Evolutionary conservation across 2,329 filamentous ascomycete genomes (phyloP).

Genomic region (Colletotrichum sp.): DNA sequence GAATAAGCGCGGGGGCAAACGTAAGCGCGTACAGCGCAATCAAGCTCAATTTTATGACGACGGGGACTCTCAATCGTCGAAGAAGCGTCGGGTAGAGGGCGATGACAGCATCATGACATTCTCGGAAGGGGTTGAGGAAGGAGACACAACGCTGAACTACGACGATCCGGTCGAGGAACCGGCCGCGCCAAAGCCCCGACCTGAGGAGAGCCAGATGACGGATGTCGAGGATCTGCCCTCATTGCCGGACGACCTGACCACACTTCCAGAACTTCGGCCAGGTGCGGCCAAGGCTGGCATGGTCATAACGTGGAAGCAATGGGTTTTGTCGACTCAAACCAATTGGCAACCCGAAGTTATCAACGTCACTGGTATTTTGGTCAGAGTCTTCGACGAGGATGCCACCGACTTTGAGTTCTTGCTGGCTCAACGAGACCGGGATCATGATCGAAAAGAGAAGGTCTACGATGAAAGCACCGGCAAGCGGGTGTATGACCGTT

Average conservation of each 20-base stretch:
- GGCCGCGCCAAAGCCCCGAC: slow-evolving; percentile 26
- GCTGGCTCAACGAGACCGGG: slow-evolving; percentile 73
- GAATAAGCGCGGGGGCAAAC: slow-evolving; percentile 46
- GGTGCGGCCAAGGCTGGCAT: slow-evolving; percentile 61
- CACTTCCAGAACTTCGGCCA: slow-evolving; percentile 55
- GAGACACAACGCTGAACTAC: slow-evolving; percentile 45
- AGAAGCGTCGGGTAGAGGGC: slow-evolving; percentile 12
- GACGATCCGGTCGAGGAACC: slow-evolving; percentile 32
- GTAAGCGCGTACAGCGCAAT: slow-evolving; percentile 53
- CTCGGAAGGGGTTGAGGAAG: slow-evolving; percentile 8
- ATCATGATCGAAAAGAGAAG: slow-evolving; percentile 60
- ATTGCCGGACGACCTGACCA: slow-evolving; percentile 61
- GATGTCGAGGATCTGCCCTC: slow-evolving; percentile 66
- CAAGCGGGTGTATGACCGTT: slow-evolving; percentile 76
- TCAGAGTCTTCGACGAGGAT: slow-evolving; percentile 58
- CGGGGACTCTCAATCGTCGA: slow-evolving; percentile 10
- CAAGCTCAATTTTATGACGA: slow-evolving; percentile 46
- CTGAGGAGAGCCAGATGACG: slow-evolving; percentile 50
- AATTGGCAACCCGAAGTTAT: slow-evolving; percentile 71
- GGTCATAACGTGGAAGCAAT: slow-evolving; percentile 72
- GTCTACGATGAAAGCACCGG: slow-evolving; percentile 71
- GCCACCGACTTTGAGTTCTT: slow-evolving; percentile 61
- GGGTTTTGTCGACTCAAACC: slow-evolving; percentile 64
- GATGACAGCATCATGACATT: background rate
- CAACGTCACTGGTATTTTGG: slow-evolving; percentile 70